Conservation (phyloP, 2,329 filamentous ascomycete genomes). For the Myriangium duriaei region DNA sequence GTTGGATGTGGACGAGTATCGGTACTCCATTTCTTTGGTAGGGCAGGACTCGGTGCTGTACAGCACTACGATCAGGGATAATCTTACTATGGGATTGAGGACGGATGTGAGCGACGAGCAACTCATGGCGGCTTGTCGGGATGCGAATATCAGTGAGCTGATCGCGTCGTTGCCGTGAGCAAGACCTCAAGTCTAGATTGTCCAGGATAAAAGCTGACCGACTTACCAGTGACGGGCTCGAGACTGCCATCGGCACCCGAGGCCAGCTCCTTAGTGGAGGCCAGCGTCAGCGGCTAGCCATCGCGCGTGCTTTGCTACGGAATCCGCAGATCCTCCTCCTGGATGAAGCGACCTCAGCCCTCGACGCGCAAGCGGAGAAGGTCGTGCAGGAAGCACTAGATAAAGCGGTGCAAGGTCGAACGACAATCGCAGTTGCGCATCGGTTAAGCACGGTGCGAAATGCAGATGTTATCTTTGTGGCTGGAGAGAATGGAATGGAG, state of each 20-base stretch:
- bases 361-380: conserved; percentile 16
- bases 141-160: conserved; percentile 21
- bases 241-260: conserved; percentile 42
- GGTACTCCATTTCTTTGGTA: conserved; percentile 30
- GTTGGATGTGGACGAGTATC: conserved; percentile 26
- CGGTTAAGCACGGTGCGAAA: conserved; percentile 29
- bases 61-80: conserved; percentile 29
- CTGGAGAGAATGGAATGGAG: conserved; percentile 26
- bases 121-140: conserved; percentile 18
- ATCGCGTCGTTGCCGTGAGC: conserved; percentile 15
- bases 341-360: conserved; percentile 17
- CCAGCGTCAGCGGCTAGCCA: conserved; percentile 16
- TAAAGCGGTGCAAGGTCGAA: conserved; percentile 18
- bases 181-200: no score
- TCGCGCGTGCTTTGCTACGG: conserved; percentile 15
- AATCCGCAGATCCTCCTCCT: conserved; percentile 15
- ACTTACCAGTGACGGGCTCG: conserved; percentile 71
- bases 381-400: conserved; percentile 23
- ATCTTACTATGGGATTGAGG: conserved; percentile 17
- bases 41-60: conserved; percentile 35
- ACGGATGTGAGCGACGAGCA: conserved; percentile 20
- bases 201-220: no score
- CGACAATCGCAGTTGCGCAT: conserved; percentile 31
- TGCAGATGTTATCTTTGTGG: conserved; percentile 31
- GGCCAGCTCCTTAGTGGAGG: conserved; percentile 17